Evolutionary conservation across 106 monocot species (phyloP), one percentile per base, ranked within the genome.

Genomic region (Dendrobium officinale): DNA sequence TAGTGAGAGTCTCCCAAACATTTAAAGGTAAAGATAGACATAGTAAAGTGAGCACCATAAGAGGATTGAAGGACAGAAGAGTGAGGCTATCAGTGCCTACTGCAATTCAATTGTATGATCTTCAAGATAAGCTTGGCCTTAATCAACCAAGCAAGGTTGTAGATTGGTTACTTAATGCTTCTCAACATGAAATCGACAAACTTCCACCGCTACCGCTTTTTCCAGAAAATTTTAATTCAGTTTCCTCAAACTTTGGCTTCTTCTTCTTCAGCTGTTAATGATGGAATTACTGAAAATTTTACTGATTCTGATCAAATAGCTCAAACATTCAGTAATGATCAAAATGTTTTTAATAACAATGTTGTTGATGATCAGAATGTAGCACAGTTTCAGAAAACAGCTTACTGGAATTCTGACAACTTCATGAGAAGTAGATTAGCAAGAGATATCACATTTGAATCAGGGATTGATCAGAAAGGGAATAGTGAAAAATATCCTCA

Each of bases 101-200:
- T 0, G 96, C 96, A 37, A 93, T 96, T 61, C 93, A 96, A 54
- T 75, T 96, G 27, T 96, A 96, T 77, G 93, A 93, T 66, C 93
- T 96, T 75, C 96, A 96, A 79, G 91, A 96, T 9, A 80, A 84
- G 80, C 85, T 96, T 10, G 96, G 96, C 0, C 67, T 93, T 2
- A 91, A 83, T 76, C 96, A 96, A 54, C 96, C 96, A 2, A 96
- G 96, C 85, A 96, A 91, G 75, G 96, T 86, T 2, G 92, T 93
- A 4, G 93, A 93, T 42, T 93, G 93, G 93, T 48, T 93, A 42
- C 55, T 93, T 26, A 73, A 77, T 17, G 86, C 85, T n/a, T 74
- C 88, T 27, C 88, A 84, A 29, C 76, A 86, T n/a, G 93, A 89
- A 72, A 93, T 90, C 49, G 83, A 93, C 37, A 89, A 90, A 83